phyloP scores from a whole-genome alignment of 1,284 basidiomycete genomes.

The Flammula alnicola region DNA sequence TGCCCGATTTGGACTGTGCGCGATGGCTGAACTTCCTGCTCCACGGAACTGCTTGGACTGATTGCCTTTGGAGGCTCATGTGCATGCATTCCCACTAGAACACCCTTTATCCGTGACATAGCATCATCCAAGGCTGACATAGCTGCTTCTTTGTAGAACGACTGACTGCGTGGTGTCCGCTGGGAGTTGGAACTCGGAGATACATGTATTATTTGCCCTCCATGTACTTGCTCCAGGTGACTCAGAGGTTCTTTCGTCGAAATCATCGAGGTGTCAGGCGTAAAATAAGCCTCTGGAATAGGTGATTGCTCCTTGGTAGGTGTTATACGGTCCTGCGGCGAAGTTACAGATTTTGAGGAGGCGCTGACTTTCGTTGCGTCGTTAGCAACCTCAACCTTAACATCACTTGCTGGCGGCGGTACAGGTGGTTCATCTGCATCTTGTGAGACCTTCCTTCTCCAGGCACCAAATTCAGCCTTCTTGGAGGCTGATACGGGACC shows the following conservation, averaged over 20 bases:
- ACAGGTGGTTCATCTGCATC: conserved; percentile 14
- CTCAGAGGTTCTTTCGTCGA: conserved; percentile 19
- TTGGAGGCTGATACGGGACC: conserved; percentile 24
- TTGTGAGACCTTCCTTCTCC: conserved; percentile 47
- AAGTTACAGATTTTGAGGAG: conserved; percentile 1
- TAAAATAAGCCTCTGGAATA: conserved; percentile 4
- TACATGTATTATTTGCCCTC: conserved; percentile 21
- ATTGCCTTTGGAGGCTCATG: conserved; percentile 38
- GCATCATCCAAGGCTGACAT: conserved; percentile 83
- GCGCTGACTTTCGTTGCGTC: conserved; percentile 5
- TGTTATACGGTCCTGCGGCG: conserved; percentile 8
- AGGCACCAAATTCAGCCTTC: conserved; percentile 42
- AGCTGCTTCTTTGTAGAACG: conserved; percentile 62
- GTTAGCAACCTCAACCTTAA: conserved; percentile 9
- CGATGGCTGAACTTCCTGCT: conserved; percentile 26
- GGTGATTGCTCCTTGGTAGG: conserved; percentile 11
- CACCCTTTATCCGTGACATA: conserved; percentile 89
- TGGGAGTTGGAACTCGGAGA: conserved; percentile 27
- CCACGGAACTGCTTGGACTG: conserved; percentile 21
- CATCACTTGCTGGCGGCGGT: conserved; percentile 6
- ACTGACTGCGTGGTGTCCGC: conserved; percentile 38
- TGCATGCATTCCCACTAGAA: conserved; percentile 73
- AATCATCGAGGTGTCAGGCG: conserved; percentile 8
- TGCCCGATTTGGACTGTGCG: conserved; percentile 18
- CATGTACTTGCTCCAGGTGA: conserved; percentile 6